phyloP scores from a whole-genome alignment of 169 alveolate species.

The Neospora caninum region DNA sequence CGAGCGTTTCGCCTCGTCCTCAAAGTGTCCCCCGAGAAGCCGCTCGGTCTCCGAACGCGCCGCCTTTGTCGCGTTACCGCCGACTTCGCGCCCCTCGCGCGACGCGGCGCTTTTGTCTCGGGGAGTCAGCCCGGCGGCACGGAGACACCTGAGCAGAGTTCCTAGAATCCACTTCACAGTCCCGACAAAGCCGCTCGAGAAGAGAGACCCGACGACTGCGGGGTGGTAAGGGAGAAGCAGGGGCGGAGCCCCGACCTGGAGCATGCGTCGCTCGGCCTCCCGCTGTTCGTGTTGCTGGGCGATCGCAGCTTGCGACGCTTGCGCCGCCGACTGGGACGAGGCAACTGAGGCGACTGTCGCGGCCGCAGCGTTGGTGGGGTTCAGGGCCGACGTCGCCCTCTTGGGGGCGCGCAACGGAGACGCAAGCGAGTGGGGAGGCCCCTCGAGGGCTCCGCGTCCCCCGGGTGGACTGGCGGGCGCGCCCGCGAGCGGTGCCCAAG shows the following conservation, averaged over 20 bases:
- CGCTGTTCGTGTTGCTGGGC: slow-evolving; percentile 39
- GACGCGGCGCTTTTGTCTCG: background rate
- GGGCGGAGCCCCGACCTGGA: background rate
- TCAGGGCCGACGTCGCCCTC: background rate
- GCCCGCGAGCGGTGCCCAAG: background rate
- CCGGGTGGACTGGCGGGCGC: background rate
- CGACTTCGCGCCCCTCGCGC: background rate
- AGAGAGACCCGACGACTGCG: slow-evolving; percentile 47
- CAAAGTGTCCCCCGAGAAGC: background rate
- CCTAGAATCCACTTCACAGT: slow-evolving; percentile 60
- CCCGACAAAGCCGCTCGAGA: slow-evolving; percentile 50
- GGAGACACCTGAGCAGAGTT: slow-evolving; percentile 59
- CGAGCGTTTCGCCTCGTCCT: background rate
- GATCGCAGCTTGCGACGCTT: slow-evolving; percentile 10
- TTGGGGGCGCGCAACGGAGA: background rate
- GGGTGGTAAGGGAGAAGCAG: slow-evolving; percentile 42
- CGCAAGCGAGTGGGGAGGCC: background rate
- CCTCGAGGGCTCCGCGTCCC: background rate
- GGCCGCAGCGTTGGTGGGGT: slow-evolving; percentile 47
- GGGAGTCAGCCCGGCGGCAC: slow-evolving; percentile 37
- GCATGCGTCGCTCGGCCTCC: slow-evolving; percentile 40
- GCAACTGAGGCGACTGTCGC: slow-evolving; percentile 52
- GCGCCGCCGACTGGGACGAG: background rate
- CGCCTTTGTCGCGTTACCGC: background rate
- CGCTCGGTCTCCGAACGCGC: background rate